Conservation (phyloP, 2,329 filamentous ascomycete species). For the Pseudocercospora cruenta region DNA sequence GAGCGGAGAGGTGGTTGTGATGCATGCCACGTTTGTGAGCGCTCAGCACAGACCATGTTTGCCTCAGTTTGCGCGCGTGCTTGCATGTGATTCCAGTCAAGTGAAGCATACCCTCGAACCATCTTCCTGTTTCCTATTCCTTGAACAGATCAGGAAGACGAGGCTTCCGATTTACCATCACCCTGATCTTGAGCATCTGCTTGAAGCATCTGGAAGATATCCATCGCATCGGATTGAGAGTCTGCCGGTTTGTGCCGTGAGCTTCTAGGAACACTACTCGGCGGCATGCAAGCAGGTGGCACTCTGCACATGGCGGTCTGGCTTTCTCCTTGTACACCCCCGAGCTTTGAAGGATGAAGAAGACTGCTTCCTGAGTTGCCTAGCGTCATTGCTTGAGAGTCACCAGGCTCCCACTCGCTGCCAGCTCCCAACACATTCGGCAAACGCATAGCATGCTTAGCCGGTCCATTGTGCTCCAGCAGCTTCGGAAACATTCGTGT, state of each 20-base stretch:
- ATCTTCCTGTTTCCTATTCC: background rate
- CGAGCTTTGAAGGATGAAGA: background rate
- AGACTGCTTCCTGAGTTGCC: background rate
- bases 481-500: slow-evolving; percentile 41
- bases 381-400: slow-evolving; percentile 9
- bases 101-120: background rate
- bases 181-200: background rate
- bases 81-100: background rate
- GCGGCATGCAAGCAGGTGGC: background rate
- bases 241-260: background rate
- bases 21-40: background rate
- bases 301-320: background rate
- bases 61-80: background rate
- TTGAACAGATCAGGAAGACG: background rate
- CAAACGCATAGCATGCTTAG: slow-evolving; percentile 28
- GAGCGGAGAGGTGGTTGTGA: background rate
- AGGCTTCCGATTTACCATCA: background rate
- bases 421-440: background rate
- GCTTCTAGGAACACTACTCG: background rate
- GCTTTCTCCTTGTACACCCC: background rate
- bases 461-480: slow-evolving; percentile 27
- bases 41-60: background rate
- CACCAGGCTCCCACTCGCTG: slow-evolving; percentile 8
- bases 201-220: slow-evolving; percentile 2
- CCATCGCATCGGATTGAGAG: background rate